phyloP scores from a whole-genome alignment of 2,329 filamentous ascomycete species.

The Cyclaneusma minus region DNA sequence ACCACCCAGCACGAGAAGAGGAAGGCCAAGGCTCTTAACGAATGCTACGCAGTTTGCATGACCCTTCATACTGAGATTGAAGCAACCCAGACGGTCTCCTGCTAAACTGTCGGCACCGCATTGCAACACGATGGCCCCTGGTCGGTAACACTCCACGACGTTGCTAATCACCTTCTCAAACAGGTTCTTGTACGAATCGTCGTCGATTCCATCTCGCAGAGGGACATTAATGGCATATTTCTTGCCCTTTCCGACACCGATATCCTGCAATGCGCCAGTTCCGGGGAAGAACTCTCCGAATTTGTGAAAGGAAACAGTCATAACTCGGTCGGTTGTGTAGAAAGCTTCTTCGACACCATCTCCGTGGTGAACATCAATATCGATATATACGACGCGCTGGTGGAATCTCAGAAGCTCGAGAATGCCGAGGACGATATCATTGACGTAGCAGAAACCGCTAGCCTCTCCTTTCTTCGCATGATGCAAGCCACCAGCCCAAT shows the following conservation, averaged over 20 bases:
- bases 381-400: constrained; percentile 82
- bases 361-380: constrained; percentile 85
- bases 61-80: constrained; percentile 91
- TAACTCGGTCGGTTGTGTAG: constrained; percentile 75
- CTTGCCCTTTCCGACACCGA: constrained; percentile 69
- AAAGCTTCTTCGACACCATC: constrained; percentile 88
- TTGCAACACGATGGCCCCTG: constrained; percentile 81
- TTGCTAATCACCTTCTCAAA: constrained; percentile 70
- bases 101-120: constrained; percentile 92
- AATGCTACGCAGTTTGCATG: constrained; percentile 85
- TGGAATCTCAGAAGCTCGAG: constrained; percentile 72
- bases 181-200: constrained; percentile 72
- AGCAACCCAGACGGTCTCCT: constrained; percentile 82
- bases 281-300: constrained; percentile 89
- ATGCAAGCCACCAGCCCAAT: constrained; percentile 93
- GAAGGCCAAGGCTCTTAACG: constrained; percentile 66
- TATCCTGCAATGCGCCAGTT: constrained; percentile 75
- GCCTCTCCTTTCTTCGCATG: constrained; percentile 92
- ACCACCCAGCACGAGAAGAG: constrained; percentile 81
- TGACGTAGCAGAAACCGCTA: constrained; percentile 96
- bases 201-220: constrained; percentile 78
- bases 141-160: constrained; percentile 72
- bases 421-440: constrained; percentile 92
- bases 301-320: constrained; percentile 94
- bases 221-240: constrained; percentile 87